Evolutionary conservation across 257 asterid genomes (phyloP).

Genomic region (Echites panduratus): DNA sequence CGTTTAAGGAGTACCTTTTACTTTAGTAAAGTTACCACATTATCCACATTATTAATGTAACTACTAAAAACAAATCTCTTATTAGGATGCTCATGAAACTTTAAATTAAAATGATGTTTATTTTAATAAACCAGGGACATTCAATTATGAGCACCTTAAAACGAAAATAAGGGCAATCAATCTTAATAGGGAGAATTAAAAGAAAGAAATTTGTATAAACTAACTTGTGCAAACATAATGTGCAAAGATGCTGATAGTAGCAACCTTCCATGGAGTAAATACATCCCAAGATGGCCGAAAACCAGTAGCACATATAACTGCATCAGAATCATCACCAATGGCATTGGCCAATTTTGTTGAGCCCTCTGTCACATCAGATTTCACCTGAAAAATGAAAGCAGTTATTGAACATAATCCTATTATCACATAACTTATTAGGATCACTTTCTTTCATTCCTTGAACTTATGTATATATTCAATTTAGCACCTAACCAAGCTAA

Average conservation of each 20-base stretch:
- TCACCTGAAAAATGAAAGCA: conserved; percentile 44
- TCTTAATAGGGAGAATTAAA: too few relatives aligned
- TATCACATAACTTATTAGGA: not conserved
- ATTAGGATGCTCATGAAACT: too few relatives aligned
- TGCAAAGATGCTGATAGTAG: not conserved
- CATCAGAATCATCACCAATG: conserved; percentile 83
- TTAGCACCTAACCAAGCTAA: not conserved
- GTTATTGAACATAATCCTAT: not conserved
- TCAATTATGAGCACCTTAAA: too few relatives aligned
- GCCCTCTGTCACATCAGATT: conserved; percentile 94
- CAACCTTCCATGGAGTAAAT: conserved; percentile 86
- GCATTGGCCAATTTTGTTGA: conserved; percentile 68
- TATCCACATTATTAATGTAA: too few relatives aligned
- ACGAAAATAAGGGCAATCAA: too few relatives aligned
- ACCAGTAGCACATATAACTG: conserved; percentile 94
- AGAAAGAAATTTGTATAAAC: not conserved
- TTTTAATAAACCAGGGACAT: too few relatives aligned
- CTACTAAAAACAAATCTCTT: too few relatives aligned
- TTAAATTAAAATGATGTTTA: too few relatives aligned
- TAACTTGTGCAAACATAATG: not conserved
- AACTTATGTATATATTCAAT: not conserved
- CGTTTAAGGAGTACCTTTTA: too few relatives aligned
- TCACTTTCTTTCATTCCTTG: not conserved
- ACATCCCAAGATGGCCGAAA: conserved; percentile 79
- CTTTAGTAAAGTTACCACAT: too few relatives aligned